Base-by-base conservation (phyloP, 2,329 filamentous ascomycete genomes). In the Xylariomycetidae sp. region DNA sequence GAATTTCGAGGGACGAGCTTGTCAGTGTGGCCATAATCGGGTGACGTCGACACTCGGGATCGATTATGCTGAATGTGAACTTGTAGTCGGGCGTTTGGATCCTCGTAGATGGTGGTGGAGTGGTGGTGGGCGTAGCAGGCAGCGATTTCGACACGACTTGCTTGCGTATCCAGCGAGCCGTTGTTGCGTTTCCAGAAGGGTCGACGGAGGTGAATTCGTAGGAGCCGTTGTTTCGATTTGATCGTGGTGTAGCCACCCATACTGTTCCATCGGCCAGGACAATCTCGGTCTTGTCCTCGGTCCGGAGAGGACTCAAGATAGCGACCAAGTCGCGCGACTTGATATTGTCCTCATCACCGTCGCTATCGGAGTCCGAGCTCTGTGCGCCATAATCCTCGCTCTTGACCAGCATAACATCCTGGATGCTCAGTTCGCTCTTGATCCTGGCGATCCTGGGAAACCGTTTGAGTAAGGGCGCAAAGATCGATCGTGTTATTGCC, bases 31-130 rank as follows among this genome's bases (percentile, higher is more conserved):
- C 85, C 60, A 89, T 72, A 49, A 89, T 75, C 4, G 85, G 84
- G 51, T 90, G 85, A 10, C 80, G 75, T 20, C 82, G 69, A 7
- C 73, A 75, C 29, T 72, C 71, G 0, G 82, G 75, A 46, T 83
- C 76, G 48, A 90, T 79, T 41, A 86, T 76, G 60, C 82, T 87
- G 54, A 90, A 90, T 7, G 77, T 85, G 63, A 80, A 89, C 52
- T 76, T 78, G 37, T 60, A 63, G 29, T 75, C 72, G 1, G 50
- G 40, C 3, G 57, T 44, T 1, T 48, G 45, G 4, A 54, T 41
- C 35, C 40, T 33, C 4, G 47, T 37, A 18, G 53, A 46, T 28
- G 42, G 49, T 6, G 37, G 33, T n/a, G 10, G 19, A 4, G 40
- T 26, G n/a, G 46, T 44, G 7, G 47, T 49, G 12, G 49, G 44